Evolutionary conservation across 805 yeast genomes (phyloP), one percentile per base, ranked within the genome.

Genomic region (Hanseniaspora meyeri): DNA sequence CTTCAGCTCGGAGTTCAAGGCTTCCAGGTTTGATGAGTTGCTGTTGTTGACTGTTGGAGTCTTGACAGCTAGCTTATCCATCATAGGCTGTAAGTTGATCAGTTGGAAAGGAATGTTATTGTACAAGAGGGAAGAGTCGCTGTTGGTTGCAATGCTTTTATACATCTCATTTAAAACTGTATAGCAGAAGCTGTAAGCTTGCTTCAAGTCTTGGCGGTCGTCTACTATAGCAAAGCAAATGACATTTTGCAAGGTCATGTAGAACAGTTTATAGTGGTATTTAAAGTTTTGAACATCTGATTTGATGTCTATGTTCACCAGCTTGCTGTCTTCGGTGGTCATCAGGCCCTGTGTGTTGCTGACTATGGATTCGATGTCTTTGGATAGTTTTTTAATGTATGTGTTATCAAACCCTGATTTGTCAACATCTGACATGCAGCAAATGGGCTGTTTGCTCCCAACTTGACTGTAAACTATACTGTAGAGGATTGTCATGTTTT

Each of bases 1-100:
- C 51, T 85, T 88, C 61, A 93, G 74, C 63, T 93, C 98, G 49
- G 80, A 78, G 68, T 91, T 90, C 61, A 91, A 72, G 66, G 81
- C 82, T 70, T 91, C 97, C 64, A 93, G 73, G 63, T 90, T 90
- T 45, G 83, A 82, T 19, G 43, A 24, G 5, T 53, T 53, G 14
- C 40, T 45, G 27, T 53, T 53, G 38, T 29, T 46, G 3, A 53
- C 51, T 4, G 46, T 32, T 31, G 57, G 57, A 3, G 57, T 53
- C 37, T 53, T 53, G 43, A 53, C 40, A 12, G 57, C 57, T 19
- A 53, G 34, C n/a, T 46, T 53, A 29, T 53, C 57, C 57, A 53
- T 53, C 40, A 53, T n/a, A 12, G 57, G 57, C 29, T 53, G 57
- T 16, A 53, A 17, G 19, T 32, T 46, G 29, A 53, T 46, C 29